Evolutionary conservation across 441 rosid genomes (phyloP).

Genomic region (Hura crepitans): DNA sequence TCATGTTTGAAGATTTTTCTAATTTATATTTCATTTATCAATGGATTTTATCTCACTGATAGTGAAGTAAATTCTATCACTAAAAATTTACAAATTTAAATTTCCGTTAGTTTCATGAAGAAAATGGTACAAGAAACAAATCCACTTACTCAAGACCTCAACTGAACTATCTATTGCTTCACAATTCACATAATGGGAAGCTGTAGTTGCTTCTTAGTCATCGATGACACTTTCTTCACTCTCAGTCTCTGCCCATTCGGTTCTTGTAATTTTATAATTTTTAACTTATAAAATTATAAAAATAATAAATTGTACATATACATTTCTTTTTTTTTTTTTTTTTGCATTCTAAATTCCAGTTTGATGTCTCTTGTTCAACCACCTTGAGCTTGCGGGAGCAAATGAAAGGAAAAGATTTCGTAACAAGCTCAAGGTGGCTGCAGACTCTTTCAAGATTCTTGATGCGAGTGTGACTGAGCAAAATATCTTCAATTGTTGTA

Average conservation of each 20-base stretch:
- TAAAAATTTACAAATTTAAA: too few relatives aligned
- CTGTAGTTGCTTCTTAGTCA: not conserved
- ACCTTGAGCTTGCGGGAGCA: conserved; percentile 80
- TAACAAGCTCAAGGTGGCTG: conserved; percentile 69
- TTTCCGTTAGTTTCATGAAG: too few relatives aligned
- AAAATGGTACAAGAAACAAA: too few relatives aligned
- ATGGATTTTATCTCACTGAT: too few relatives aligned
- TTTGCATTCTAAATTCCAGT: conserved; percentile 28
- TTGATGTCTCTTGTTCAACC: conserved; percentile 31
- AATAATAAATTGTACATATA: not conserved
- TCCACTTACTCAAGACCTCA: not conserved
- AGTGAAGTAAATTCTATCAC: too few relatives aligned
- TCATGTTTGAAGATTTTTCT: too few relatives aligned
- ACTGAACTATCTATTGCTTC: not conserved
- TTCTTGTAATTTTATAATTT: too few relatives aligned
- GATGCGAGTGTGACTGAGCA: conserved; percentile 34
- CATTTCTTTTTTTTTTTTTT: not conserved
- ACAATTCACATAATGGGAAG: conserved; percentile 15
- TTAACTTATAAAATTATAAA: too few relatives aligned
- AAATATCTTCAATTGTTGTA: not conserved
- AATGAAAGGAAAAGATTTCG: conserved; percentile 76
- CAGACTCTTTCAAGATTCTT: conserved; percentile 78
- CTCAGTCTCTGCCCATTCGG: too few relatives aligned
- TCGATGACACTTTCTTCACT: conserved; percentile 57
- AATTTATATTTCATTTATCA: too few relatives aligned